A percentile compares a stretch with the other conserved stretches of the same genome.
These are phyloP conservation scores for Tylopilus microsporus DNA, from an alignment of 1,284 basidiomycete species.

Conservation along the genomic window DNA sequence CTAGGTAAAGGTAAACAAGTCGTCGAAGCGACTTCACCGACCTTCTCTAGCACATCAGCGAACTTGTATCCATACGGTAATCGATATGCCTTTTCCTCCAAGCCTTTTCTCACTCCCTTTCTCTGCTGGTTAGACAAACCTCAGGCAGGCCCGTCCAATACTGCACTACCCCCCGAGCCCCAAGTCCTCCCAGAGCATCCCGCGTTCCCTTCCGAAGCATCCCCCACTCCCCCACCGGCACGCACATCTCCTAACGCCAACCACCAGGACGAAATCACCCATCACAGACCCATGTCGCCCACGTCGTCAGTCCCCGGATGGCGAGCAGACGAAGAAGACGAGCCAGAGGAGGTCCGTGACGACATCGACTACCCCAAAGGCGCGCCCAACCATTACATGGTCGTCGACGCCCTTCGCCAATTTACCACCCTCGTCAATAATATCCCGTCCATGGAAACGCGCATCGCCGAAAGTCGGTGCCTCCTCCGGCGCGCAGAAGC, in stretches of 20 bases:
- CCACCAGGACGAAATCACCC: neutral
- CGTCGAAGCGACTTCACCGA: neutral
- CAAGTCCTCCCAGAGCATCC: neutral
- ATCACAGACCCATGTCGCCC: neutral
- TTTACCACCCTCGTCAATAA: conserved; percentile 23
- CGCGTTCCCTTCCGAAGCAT: neutral
- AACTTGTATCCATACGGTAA: conserved; percentile 18
- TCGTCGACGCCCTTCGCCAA: conserved; percentile 27
- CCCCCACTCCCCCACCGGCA: neutral
- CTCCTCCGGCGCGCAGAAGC: conserved; percentile 19
- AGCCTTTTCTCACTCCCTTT: conserved; percentile 2
- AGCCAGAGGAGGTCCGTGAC: neutral
- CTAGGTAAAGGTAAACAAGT: conserved; percentile 7
- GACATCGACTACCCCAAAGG: conserved; percentile 11
- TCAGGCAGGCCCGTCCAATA: neutral
- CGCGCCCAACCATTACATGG: conserved; percentile 23
- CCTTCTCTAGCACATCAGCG: conserved; percentile 12
- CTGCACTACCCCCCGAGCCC: neutral
- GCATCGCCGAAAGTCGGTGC: conserved; percentile 19
- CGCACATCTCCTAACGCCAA: neutral
- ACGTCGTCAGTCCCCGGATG: neutral
- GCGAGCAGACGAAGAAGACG: conserved; percentile 4
- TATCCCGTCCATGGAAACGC: conserved; percentile 20
- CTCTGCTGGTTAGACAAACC: conserved; percentile 11
- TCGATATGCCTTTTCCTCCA: neutral